Conservation (phyloP, 495 filamentous ascomycete genomes). For the Coniosporium apollinis region DNA sequence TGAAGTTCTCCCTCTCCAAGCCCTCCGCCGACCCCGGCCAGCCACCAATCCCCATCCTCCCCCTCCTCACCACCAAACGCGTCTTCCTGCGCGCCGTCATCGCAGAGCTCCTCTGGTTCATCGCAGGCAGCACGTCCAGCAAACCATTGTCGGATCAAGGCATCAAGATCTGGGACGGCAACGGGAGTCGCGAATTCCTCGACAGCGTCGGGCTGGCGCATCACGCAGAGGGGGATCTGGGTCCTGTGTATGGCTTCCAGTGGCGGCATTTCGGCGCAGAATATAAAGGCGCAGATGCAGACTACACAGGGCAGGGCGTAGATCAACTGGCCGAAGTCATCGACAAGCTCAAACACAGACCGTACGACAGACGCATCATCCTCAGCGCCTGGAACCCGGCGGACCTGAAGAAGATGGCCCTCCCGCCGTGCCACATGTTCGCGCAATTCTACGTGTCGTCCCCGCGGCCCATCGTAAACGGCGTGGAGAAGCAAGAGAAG, state of each 20-base stretch:
- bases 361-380: constrained; percentile 79
- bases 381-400: constrained; percentile 85
- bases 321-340: constrained; percentile 84
- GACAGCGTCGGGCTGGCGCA: constrained; percentile 65
- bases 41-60: constrained; percentile 44
- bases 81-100: constrained; percentile 86
- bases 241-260: constrained; percentile 96
- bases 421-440: constrained; percentile 98
- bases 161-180: constrained; percentile 97
- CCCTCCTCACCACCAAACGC: constrained; percentile 90
- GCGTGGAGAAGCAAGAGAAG: constrained; percentile 21
- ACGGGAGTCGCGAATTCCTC: constrained; percentile 76
- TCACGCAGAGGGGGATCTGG: constrained; percentile 73
- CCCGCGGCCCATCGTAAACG: constrained; percentile 12
- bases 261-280: constrained; percentile 96
- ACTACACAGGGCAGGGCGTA: constrained; percentile 78
- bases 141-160: constrained; percentile 53
- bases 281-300: constrained; percentile 59
- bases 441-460: constrained; percentile 93
- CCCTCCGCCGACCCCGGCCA: constrained; percentile 22
- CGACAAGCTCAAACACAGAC: constrained; percentile 59
- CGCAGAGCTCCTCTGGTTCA: constrained; percentile 93
- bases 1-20: constrained; percentile 69
- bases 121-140: constrained; percentile 66
- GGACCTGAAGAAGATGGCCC: constrained; percentile 75